Conservation (phyloP, 1,139 yeast genomes). For the Yamadazyma sp. region DNA sequence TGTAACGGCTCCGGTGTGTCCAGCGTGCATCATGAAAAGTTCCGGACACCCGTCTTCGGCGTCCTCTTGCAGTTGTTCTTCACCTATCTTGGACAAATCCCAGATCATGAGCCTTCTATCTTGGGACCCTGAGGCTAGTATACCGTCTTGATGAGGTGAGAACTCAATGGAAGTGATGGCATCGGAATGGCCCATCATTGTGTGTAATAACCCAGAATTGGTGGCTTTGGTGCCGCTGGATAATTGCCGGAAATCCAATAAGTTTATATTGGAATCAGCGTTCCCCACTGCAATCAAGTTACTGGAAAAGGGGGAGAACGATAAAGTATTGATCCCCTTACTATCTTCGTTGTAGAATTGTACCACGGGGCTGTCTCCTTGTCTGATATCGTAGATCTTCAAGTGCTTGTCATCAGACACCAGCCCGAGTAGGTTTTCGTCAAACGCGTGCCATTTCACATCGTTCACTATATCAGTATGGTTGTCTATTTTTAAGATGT, state of each 20-base stretch:
- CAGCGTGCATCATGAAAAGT: constrained; percentile 82
- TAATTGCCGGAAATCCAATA: constrained; percentile 59
- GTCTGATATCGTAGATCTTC: constrained; percentile 44
- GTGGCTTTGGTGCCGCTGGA: constrained; percentile 9
- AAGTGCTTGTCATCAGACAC: constrained; percentile 66
- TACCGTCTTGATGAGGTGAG: constrained; percentile 69
- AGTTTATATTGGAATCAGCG: constrained; percentile 61
- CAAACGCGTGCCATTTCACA: constrained; percentile 64
- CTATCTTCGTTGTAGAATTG: constrained; percentile 32
- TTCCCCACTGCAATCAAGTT: constrained; percentile 69
- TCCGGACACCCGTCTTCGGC: constrained; percentile 84
- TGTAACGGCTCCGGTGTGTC: constrained; percentile 74
- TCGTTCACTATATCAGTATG: constrained; percentile 70
- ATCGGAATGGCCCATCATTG: constrained; percentile 77
- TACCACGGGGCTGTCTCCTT: constrained; percentile 22
- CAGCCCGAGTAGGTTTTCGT: constrained; percentile 56
- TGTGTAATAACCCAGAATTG: constrained; percentile 46
- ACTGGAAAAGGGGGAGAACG: constrained; percentile 62
- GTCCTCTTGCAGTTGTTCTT: constrained; percentile 76
- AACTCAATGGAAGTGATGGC: constrained; percentile 69
- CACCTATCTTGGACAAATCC: constrained; percentile 74
- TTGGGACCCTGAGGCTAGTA: constrained; percentile 70
- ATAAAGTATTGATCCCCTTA: constrained; percentile 57
- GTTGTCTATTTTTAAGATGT: constrained; percentile 22
- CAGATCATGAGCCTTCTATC: constrained; percentile 73